Conservation (phyloP, 2,329 filamentous ascomycete species). For the Colletotrichum chrysophilum region DNA sequence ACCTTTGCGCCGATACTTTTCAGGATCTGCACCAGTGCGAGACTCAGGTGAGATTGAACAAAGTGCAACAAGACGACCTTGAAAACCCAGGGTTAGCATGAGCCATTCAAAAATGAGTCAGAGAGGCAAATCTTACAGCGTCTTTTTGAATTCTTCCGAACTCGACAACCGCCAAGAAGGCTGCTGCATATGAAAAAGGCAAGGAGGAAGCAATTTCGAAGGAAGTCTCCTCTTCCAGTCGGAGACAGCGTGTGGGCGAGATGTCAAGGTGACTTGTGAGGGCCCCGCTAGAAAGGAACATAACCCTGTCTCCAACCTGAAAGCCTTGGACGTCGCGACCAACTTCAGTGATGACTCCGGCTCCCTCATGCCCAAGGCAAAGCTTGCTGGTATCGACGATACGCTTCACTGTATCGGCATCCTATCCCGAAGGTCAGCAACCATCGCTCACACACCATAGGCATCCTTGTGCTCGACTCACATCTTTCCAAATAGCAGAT, state of each 20-base stretch:
- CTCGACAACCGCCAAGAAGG: conserved; percentile 33
- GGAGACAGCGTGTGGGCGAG: not conserved
- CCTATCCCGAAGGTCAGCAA: not conserved
- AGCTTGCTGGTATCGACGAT: not conserved
- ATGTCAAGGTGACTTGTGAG: not conserved
- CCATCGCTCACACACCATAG: not conserved
- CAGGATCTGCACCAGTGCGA: not conserved
- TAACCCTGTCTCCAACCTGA: not conserved
- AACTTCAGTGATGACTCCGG: not conserved
- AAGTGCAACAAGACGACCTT: not conserved
- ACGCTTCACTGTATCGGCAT: not conserved
- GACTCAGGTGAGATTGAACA: not conserved
- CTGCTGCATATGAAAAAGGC: conserved; percentile 37
- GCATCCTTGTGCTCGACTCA: not conserved
- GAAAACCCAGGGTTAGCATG: not conserved
- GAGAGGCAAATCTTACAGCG: not conserved
- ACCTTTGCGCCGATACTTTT: not conserved
- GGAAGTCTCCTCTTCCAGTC: conserved; percentile 25
- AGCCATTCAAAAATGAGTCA: not conserved
- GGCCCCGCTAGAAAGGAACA: not conserved
- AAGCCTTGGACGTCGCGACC: not conserved
- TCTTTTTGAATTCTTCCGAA: conserved; percentile 17
- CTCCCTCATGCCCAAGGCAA: not conserved
- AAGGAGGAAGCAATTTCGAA: conserved; percentile 40
- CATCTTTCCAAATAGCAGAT: not conserved